phyloP scores from a whole-genome alignment of 495 filamentous ascomycete species.

The Aspergillus egyptiacus region DNA sequence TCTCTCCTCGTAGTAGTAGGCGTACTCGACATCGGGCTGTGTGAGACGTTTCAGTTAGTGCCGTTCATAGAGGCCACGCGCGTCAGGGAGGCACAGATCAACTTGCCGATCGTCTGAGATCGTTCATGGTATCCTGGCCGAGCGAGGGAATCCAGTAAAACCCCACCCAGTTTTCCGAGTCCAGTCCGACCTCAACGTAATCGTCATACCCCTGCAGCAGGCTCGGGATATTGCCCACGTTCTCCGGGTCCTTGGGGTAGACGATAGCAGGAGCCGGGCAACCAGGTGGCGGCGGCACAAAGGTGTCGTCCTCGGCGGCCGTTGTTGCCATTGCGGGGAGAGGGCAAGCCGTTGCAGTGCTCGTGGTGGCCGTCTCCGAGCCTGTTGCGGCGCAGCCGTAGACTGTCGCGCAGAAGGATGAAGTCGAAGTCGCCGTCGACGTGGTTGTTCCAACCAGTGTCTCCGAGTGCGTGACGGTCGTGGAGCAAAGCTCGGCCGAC shows the following conservation, averaged over 20 bases:
- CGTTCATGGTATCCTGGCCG: background rate
- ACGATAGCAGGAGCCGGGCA: background rate
- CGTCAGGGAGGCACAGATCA: background rate
- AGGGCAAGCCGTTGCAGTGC: background rate
- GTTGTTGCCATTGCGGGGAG: background rate
- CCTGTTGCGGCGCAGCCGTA: background rate
- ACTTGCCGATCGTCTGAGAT: background rate
- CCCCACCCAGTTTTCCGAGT: background rate
- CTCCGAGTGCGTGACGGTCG: background rate
- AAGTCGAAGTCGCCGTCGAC: background rate
- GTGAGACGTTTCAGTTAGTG: background rate
- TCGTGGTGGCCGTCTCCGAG: background rate
- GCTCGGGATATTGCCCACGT: background rate
- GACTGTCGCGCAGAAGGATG: background rate
- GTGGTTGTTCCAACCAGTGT: background rate
- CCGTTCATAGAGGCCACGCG: background rate
- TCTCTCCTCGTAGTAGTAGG: background rate
- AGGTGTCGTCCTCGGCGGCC: background rate
- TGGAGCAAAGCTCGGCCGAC: slow-evolving; percentile 2
- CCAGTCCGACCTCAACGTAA: background rate
- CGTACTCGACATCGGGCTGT: background rate
- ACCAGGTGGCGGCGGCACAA: background rate
- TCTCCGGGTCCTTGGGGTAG: background rate
- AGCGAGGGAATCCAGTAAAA: background rate
- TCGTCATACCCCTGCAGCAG: background rate